Base-by-base conservation (phyloP, 2,329 filamentous ascomycete genomes). In the Aspergillus sp. region DNA sequence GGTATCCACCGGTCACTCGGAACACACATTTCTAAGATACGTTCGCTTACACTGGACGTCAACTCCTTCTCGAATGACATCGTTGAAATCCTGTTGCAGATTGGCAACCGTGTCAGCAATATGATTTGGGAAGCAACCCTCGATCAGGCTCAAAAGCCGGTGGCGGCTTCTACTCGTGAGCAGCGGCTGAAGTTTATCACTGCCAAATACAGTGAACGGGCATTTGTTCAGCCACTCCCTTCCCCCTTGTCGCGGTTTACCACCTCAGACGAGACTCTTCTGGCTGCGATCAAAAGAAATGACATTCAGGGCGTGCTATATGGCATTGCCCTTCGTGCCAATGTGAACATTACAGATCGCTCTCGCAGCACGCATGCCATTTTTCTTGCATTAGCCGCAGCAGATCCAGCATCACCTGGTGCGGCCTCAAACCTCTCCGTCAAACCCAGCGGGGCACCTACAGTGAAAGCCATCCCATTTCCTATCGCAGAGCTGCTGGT, bases 21-120 rank as follows among this genome's bases (percentile, higher is more conserved):
- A 11, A 99, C 95, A 1, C 95, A 99, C 75, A 97, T 99, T 72
- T 96, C 92, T 76, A 99, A 99, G 79, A 88, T 99, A 42, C 90
- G 95, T 57, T 98, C 95, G 11, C 84, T 99, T 44, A 99, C 95
- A 0, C 84, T 99, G 44, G 95, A 99, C 73, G 96, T 96, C 66
- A 93, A 91, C 57, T 97, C 93, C 0, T 99, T 99, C 75, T 98
- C 95, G 3, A 89, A 91, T 68, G 96, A 99, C 81, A 96, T 98
- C 73, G 90, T 99, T 74, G 96, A 99, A 73, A 84, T 99, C 51
- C 84, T 99, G 44, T 82, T 97, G 60, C 88, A 94, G 60, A 88
- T 99, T 64, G 96, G 96, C 63, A 99, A 99, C 74, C 87, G 93
- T 54, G 88, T 97, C 54, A 95, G 93, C 69, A 99, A 99, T 77